Evolutionary conservation across 2,329 filamentous ascomycete species (phyloP).

Genomic region (Epichloe festucae): DNA sequence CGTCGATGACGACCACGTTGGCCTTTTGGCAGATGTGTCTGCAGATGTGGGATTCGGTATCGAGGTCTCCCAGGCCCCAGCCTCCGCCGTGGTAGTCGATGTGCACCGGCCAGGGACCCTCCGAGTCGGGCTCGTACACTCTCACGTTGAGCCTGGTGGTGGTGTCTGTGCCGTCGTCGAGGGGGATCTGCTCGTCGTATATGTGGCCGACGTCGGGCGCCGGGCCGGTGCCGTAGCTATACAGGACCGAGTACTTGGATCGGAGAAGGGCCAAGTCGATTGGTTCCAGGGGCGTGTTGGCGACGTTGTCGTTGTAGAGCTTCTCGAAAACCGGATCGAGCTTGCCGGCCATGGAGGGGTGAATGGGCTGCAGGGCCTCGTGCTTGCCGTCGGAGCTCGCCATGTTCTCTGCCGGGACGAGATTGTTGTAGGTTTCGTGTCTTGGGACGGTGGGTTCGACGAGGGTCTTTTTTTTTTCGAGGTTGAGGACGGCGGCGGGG

Average conservation of each 20-base stretch:
- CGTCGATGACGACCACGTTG: slow-evolving; percentile 33
- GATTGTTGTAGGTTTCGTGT: too few relatives aligned
- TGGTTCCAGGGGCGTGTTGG: slow-evolving; percentile 25
- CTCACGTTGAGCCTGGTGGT: slow-evolving; percentile 18
- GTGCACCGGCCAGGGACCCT: slow-evolving; percentile 32
- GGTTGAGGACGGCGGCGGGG: too few relatives aligned
- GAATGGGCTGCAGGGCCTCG: slow-evolving; percentile 34
- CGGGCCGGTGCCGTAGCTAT: slow-evolving; percentile 30
- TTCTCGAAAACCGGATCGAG: slow-evolving; percentile 33
- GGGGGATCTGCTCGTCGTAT: slow-evolving; percentile 24
- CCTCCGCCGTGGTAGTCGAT: slow-evolving; percentile 37
- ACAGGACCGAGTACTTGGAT: slow-evolving; percentile 29
- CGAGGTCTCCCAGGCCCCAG: slow-evolving; percentile 36
- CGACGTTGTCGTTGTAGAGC: slow-evolving; percentile 33
- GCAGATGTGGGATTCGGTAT: slow-evolving; percentile 36
- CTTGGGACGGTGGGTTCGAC: too few relatives aligned
- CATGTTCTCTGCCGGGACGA: neutral
- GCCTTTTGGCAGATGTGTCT: slow-evolving; percentile 31
- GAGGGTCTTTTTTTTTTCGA: too few relatives aligned
- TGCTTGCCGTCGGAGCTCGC: slow-evolving; percentile 10
- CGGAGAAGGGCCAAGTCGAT: slow-evolving; percentile 27
- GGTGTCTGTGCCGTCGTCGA: slow-evolving; percentile 16
- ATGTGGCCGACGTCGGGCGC: slow-evolving; percentile 26
- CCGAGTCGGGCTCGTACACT: slow-evolving; percentile 29
- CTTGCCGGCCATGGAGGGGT: slow-evolving; percentile 30